Conservation (phyloP, 2,329 filamentous ascomycete species). For the Pseudogymnoascus sp. region DNA sequence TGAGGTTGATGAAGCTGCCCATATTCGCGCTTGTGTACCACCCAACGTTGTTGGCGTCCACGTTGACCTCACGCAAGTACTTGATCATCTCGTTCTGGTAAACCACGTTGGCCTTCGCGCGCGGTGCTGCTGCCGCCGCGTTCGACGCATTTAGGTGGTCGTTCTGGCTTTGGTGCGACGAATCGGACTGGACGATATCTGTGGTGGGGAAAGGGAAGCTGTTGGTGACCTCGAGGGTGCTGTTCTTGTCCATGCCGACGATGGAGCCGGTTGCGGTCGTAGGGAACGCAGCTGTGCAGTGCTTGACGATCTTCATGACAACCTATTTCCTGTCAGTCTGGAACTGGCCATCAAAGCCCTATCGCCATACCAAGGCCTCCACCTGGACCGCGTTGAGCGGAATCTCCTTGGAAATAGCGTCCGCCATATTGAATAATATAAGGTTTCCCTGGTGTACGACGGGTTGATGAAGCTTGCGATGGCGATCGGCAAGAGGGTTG, state of each 20-base stretch:
- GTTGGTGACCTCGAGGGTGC: conserved; percentile 85
- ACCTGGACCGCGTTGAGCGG: conserved; percentile 85
- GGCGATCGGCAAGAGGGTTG: not conserved
- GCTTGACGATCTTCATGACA: conserved; percentile 97
- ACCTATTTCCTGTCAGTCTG: conserved; percentile 48
- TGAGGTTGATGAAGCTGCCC: conserved; percentile 94
- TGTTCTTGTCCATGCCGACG: conserved; percentile 84
- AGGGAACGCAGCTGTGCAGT: conserved; percentile 81
- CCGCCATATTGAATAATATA: conserved; percentile 44
- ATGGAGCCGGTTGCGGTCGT: conserved; percentile 83
- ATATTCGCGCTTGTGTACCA: conserved; percentile 99
- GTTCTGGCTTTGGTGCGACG: conserved; percentile 53
- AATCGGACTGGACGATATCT: conserved; percentile 61
- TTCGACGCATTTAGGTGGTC: conserved; percentile 58
- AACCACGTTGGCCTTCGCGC: conserved; percentile 78
- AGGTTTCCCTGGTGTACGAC: conserved; percentile 4
- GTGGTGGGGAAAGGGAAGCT: conserved; percentile 85
- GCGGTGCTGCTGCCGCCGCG: conserved; percentile 78
- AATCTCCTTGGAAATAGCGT: conserved; percentile 51
- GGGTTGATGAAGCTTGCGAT: not conserved
- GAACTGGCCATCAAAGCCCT: conserved; percentile 28
- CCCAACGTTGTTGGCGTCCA: conserved; percentile 94
- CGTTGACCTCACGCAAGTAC: conserved; percentile 92
- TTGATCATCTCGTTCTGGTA: conserved; percentile 98
- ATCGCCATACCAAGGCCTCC: conserved; percentile 73